Evolutionary conservation across 805 yeast genomes (phyloP), one percentile per base, ranked within the genome.

Genomic region (Aciculoconidium aculeatum): DNA sequence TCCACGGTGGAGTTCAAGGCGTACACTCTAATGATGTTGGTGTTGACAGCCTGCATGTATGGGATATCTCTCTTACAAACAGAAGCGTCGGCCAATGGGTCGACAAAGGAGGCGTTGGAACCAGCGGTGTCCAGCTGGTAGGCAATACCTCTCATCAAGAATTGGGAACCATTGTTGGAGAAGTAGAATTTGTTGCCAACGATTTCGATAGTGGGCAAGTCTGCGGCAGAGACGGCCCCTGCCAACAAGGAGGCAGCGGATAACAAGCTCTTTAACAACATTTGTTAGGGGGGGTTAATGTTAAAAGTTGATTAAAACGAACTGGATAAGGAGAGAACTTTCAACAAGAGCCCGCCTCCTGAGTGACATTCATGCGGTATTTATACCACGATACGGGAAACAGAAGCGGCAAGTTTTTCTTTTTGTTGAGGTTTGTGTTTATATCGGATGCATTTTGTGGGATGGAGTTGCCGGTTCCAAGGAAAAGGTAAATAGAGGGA

Each of bases 121-220:
- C 70, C 70, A 25, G 70, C 65, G 20, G 77, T 69, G 53, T 80
- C 78, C 41, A 75, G 76, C 63, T 81, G 94, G 60, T 82, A 82
- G 28, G 92, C 92, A 39, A 82, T 64, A 65, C 92, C 94, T 49
- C 66, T 76, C 47, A 82, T 73, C 57, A 70, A 79, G 51, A 82
- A 82, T 53, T 80, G 88, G 32, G 86, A 73, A 29, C 88, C 90
- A 49, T 81, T 81, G 59, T 77, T 78, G 35, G 82, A 64, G 60
- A 61, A 82, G 67, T 71, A 82, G 50, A 82, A 81, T 56, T 81
- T 80, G 71, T 79, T 80, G 39, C 90, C 90, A 34, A 71, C 73
- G 40, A 81, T 70, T 47, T 80, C 85, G 42, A 82, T 75, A 20
- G 78, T 68, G 39, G 86, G 83, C 21, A 44, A 32, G 28, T 36